Conservation (phyloP, 306 rosid genomes). For the barrel medic (Medicago truncatula) region MtrunA17r5.0-ANR NC_053044.1:51560501-51561000, state of each 20-base stretch:
- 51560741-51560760: conserved; percentile 18
- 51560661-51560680: conserved; percentile 40
- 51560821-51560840: not conserved
- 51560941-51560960: not conserved
- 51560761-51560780: not conserved
- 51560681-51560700: conserved; percentile 11
- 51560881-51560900: not conserved
- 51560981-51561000: not conserved
- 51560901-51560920: not conserved
- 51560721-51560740: not conserved
- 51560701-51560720: no score
- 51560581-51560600: not conserved
- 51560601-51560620: conserved; percentile 43
- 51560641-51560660: conserved; percentile 32
- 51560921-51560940: not conserved
- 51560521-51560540: conserved; percentile 36
- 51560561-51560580: conserved; percentile 37
- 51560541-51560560: conserved; percentile 32
- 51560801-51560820: not conserved
- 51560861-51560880: not conserved
- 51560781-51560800: no score
- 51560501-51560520: conserved; percentile 25
- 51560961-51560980: not conserved
- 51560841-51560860: no score
- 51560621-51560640: conserved; percentile 1